Conservation (phyloP, 257 asterid species). For the Asclepias syriaca region DNA sequence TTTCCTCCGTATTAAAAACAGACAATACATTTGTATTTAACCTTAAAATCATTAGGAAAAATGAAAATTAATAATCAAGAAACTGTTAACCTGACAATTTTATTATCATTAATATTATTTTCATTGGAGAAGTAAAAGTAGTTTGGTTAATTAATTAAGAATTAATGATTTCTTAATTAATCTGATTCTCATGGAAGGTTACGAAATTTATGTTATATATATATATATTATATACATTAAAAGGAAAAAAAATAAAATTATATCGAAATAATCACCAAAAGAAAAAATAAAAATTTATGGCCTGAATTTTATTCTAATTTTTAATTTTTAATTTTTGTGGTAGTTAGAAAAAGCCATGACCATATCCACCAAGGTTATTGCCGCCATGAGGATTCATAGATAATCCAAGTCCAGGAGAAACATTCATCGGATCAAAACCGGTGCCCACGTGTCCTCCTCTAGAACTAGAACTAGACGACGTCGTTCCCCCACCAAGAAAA, state of each 20-base stretch:
- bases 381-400: conserved; percentile 31
- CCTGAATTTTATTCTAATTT: neutral
- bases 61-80: no score
- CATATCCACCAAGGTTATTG: conserved; percentile 20
- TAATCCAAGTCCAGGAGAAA: conserved; percentile 29
- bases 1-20: neutral
- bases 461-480: conserved; percentile 6
- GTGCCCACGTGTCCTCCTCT: conserved; percentile 15
- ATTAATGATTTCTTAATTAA: neutral
- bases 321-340: neutral
- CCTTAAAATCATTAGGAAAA: no score
- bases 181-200: neutral
- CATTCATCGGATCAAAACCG: conserved; percentile 7
- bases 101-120: no score
- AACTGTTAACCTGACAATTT: no score
- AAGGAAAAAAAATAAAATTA: no score
- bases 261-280: neutral
- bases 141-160: neutral
- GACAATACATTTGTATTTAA: conserved; percentile 1
- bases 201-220: neutral
- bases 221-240: no score
- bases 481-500: conserved; percentile 7
- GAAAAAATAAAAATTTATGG: neutral
- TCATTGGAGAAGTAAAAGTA: neutral
- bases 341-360: conserved; percentile 14